These are phyloP conservation scores for Dactylis glomerata DNA, from an alignment of 176 grass and related monocot genomes.

Conservation along the genomic window DNA sequence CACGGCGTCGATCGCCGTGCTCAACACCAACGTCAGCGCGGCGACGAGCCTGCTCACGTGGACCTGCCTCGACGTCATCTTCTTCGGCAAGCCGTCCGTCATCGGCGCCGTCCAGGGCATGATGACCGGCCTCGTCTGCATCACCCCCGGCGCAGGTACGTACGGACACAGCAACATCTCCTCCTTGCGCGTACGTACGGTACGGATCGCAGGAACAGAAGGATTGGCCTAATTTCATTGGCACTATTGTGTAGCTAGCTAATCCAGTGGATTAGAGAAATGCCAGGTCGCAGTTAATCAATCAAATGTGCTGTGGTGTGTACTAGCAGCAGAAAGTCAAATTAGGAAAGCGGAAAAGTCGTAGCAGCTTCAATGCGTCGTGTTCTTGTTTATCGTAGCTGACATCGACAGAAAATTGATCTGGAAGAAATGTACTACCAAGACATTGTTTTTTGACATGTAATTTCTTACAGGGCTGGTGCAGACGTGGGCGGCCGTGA, in stretches of 20 bases:
- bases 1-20: slow-evolving; percentile 65
- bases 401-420: not conserved
- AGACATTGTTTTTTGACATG: not conserved
- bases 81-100: slow-evolving; percentile 71
- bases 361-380: not conserved
- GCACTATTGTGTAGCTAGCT: too few species aligned
- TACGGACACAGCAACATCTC: not conserved
- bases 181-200: not conserved
- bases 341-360: slow-evolving; percentile 4
- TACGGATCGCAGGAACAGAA: not conserved
- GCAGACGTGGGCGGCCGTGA: slow-evolving; percentile 62
- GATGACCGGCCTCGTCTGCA: slow-evolving; percentile 93
- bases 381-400: not conserved
- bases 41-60: slow-evolving; percentile 78
- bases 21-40: slow-evolving; percentile 82
- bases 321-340: not conserved
- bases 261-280: not conserved
- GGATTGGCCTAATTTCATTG: too few species aligned
- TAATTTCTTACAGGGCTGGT: slow-evolving; percentile 44
- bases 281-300: not conserved
- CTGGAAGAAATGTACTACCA: not conserved
- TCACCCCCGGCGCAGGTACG: slow-evolving; percentile 76
- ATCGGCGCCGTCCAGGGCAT: slow-evolving; percentile 89
- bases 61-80: slow-evolving; percentile 82
- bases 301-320: not conserved